Conservation (phyloP, 2,329 filamentous ascomycete genomes). For the Trichoderma simmonsii region DNA sequence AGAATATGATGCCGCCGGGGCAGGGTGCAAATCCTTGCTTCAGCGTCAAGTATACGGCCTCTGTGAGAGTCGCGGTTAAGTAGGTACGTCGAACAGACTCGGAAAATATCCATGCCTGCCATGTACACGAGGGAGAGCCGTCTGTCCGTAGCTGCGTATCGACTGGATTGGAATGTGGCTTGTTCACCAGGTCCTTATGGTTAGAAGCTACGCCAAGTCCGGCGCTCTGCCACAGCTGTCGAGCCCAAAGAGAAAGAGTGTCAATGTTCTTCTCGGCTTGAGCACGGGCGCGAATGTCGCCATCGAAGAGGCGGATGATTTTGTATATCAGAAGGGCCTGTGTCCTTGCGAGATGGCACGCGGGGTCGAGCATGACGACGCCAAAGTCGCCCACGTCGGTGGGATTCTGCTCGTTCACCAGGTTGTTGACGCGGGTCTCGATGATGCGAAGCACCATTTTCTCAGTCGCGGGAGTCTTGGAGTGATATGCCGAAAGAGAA, state of each 20-base stretch:
- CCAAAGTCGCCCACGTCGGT: background rate
- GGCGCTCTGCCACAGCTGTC: conserved; percentile 13
- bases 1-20: background rate
- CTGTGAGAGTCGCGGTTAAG: background rate
- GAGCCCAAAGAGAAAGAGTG: conserved; percentile 2
- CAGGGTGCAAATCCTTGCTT: conserved; percentile 11
- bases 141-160: conserved; percentile 6
- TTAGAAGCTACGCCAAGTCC: background rate
- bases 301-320: conserved; percentile 11
- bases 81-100: conserved; percentile 10
- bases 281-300: conserved; percentile 10
- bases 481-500: background rate
- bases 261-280: conserved; percentile 14
- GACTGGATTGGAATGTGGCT: background rate
- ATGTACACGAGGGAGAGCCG: background rate
- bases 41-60: conserved; percentile 4
- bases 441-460: conserved; percentile 1
- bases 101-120: conserved; percentile 12
- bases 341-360: conserved; percentile 9
- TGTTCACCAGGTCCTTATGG: background rate
- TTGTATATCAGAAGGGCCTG: conserved; percentile 8
- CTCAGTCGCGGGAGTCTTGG: conserved; percentile 6
- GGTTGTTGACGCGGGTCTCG: conserved; percentile 4
- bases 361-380: conserved; percentile 3
- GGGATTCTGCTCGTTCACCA: background rate